These are phyloP conservation scores for Boletus edulis DNA, from an alignment of 768 basidiomycete species.

Conservation along the genomic window DNA sequence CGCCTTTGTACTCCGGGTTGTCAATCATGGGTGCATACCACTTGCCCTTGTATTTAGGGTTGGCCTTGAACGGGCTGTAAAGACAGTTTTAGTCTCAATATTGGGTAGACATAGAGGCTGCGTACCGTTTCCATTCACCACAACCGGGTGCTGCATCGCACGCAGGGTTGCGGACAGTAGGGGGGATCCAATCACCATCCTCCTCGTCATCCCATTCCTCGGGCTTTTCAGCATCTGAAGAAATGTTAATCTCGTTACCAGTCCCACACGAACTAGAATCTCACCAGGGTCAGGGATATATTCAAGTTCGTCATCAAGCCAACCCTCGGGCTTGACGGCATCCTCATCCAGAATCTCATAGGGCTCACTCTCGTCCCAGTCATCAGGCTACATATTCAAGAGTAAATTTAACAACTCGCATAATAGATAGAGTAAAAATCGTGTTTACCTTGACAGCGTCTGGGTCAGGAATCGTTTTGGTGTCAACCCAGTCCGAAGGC, in stretches of 20 bases:
- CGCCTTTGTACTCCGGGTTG: conserved; percentile 97
- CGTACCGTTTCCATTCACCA: conserved; percentile 86
- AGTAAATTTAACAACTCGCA: background rate
- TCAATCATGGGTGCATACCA: conserved; percentile 94
- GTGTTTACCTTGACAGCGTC: conserved; percentile 69
- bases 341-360: conserved; percentile 87
- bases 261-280: conserved; percentile 12
- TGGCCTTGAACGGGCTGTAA: conserved; percentile 75
- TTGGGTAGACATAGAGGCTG: background rate
- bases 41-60: conserved; percentile 97
- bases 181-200: conserved; percentile 97
- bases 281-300: conserved; percentile 84
- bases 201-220: conserved; percentile 99
- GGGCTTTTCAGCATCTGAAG: conserved; percentile 81
- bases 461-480: conserved; percentile 80
- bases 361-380: conserved; percentile 98
- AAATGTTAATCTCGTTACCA: background rate
- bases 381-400: conserved; percentile 60
- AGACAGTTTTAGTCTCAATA: background rate
- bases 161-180: conserved; percentile 85
- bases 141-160: conserved; percentile 91
- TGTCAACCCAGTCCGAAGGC: conserved; percentile 91
- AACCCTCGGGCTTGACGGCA: conserved; percentile 89
- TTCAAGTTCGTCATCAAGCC: conserved; percentile 87
- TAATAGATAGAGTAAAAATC: background rate